These are phyloP conservation scores for Solanum phureja DNA, from an alignment of 257 asterid species.

Conservation along the genomic window DNA sequence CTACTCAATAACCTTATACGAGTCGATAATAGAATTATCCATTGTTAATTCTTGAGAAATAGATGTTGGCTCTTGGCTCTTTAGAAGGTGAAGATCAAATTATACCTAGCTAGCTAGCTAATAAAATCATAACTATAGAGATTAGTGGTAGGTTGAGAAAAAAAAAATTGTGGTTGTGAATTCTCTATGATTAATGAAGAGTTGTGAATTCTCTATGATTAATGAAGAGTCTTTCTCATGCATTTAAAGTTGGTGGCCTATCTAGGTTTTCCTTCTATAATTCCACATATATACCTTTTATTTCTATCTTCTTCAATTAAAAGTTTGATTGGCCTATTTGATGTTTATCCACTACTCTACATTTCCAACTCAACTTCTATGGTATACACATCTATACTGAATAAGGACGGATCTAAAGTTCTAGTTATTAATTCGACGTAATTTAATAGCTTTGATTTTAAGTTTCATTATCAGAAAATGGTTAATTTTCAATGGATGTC, in stretches of 20 bases:
- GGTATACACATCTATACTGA: not conserved
- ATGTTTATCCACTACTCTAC: not conserved
- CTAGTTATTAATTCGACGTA: not conserved
- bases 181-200: constrained; percentile 7
- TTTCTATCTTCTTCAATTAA: not conserved
- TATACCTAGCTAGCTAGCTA: not conserved
- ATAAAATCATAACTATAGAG: not conserved
- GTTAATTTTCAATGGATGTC: not conserved
- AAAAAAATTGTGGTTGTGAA: constrained; percentile 10
- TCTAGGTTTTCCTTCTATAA: not conserved
- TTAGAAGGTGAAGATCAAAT: not conserved
- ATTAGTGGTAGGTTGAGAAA: not conserved
- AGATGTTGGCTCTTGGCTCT: not conserved
- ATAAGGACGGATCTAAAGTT: not conserved
- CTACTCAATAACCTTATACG: not conserved
- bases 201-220: constrained; percentile 6
- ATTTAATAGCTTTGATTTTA: not conserved
- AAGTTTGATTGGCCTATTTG: not conserved
- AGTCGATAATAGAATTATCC: not conserved
- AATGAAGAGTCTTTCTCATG: constrained; percentile 10
- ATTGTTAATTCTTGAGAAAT: not conserved
- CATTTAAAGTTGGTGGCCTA: not conserved
- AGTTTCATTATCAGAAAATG: not conserved
- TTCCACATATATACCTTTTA: not conserved
- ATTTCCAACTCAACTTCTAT: not conserved